Base-by-base conservation (phyloP, 352 stramenopile genomes). In the Pythium coloratum region DNA sequence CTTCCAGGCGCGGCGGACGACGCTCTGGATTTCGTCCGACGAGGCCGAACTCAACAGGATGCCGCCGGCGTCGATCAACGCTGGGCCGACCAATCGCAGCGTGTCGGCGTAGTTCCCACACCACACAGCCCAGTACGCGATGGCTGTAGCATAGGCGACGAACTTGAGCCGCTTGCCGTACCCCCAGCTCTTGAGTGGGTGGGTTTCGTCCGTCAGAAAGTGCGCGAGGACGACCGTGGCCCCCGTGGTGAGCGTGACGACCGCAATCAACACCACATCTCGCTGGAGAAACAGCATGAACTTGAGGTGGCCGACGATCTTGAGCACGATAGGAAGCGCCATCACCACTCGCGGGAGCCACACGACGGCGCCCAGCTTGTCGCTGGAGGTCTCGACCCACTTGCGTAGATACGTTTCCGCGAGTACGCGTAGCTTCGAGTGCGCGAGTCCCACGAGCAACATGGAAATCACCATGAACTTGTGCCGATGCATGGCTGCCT, bases 381-480 rank as follows among this genome's bases (percentile, higher is more conserved):
- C 82, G 0, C 71, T 84, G 3, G 84, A 91, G 30, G 73, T 81
- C 18, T 83, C 66, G 6, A 82, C 79, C 84, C 84, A 93, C 9
- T 69, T 49, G 14, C 80, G 62, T 20, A 80, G 36, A 28, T 75
- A 81, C 2, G 38, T 56, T 42, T 82, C 36, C 8, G 40, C 73
- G n/a, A 71, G 62, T n/a, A 70, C 53, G 26, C 80, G 78, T 12
- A 93, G 67, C 63, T 82, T 64, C 16, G 84, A 90, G 56, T 75
- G 84, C 63, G 82, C 87, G 2, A 90, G n/a, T 26, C 81, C 88
- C 24, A 91, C 71, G 2, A 85, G 57, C 38, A 93, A 32, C 67
- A 93, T 91, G 1, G 81, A 90, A 30, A 87, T 64, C 18, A 82
- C 69, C 84, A 93, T 93, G 53, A 93, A 72, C 54, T 88, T 90